phyloP scores from a whole-genome alignment of 805 yeast genomes.

The Starmerella sirachaensis region DNA sequence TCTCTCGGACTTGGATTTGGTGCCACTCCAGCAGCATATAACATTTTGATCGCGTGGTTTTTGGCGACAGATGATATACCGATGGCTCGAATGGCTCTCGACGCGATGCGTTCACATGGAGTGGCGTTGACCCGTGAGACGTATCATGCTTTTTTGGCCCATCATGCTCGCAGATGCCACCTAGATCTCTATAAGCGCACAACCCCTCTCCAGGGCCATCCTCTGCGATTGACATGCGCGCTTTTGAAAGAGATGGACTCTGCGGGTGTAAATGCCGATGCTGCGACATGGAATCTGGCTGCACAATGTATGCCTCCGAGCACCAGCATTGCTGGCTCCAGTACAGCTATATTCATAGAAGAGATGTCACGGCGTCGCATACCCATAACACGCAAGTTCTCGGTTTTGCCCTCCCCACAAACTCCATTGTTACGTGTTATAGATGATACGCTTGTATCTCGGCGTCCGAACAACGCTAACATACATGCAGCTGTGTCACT shows the following conservation, averaged over 20 bases:
- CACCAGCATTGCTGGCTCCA: too few species aligned
- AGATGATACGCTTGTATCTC: constrained; percentile 3
- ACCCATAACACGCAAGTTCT: too few species aligned
- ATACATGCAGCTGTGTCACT: constrained; percentile 11
- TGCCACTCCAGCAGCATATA: constrained; percentile 8
- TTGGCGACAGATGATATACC: constrained; percentile 9
- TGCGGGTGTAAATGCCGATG: constrained; percentile 9
- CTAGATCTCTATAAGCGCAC: constrained; percentile 10
- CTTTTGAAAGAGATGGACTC: constrained; percentile 7
- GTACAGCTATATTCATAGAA: too few species aligned
- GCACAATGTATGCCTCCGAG: constrained; percentile 21
- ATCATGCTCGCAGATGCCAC: constrained; percentile 13
- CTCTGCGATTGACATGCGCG: constrained; percentile 10
- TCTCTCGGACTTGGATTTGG: too few species aligned
- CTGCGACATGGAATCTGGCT: constrained; percentile 19
- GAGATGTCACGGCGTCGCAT: constrained; percentile 20
- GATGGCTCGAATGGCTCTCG: constrained; percentile 9
- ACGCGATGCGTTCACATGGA: constrained; percentile 5
- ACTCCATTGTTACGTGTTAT: too few species aligned
- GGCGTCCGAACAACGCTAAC: constrained; percentile 7
- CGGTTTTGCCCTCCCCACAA: too few species aligned
- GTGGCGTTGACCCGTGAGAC: constrained; percentile 9
- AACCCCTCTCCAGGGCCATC: constrained; percentile 15
- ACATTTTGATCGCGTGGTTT: constrained; percentile 15
- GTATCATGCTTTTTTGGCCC: constrained; percentile 12